Conservation (phyloP, 1,284 basidiomycete genomes). For the Fomitopsis betulina region DNA sequence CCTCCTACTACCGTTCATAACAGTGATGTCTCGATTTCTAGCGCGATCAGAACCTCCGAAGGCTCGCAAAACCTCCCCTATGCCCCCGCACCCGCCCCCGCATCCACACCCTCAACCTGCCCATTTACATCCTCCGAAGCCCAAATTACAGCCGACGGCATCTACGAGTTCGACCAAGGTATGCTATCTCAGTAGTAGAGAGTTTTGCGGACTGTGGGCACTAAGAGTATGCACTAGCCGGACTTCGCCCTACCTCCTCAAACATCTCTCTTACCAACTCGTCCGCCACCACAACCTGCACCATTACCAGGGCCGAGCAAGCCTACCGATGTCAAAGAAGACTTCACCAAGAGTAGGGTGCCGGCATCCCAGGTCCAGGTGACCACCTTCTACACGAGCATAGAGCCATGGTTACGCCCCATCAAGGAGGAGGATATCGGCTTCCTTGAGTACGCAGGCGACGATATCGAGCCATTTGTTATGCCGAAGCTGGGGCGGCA, state of each 20-base stretch:
- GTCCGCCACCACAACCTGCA: conserved; percentile 62
- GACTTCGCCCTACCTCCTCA: conserved; percentile 55
- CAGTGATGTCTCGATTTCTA: not conserved
- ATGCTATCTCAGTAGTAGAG: conserved; percentile 12
- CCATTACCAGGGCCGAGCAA: conserved; percentile 78
- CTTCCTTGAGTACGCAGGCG: conserved; percentile 82
- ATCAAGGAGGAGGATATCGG: conserved; percentile 91
- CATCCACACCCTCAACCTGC: conserved; percentile 29
- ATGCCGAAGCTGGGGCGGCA: conserved; percentile 87
- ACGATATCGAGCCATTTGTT: conserved; percentile 82
- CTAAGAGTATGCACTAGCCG: conserved; percentile 24
- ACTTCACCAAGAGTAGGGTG: conserved; percentile 81
- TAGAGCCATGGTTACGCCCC: conserved; percentile 83
- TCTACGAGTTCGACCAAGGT: conserved; percentile 50
- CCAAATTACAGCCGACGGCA: conserved; percentile 44
- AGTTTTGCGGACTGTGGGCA: not conserved
- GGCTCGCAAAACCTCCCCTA: conserved; percentile 54
- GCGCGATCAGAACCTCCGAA: conserved; percentile 40
- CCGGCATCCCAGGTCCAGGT: conserved; percentile 56
- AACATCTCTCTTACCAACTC: conserved; percentile 51
- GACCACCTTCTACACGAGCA: conserved; percentile 76
- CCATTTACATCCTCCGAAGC: conserved; percentile 40
- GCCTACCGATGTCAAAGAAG: conserved; percentile 77
- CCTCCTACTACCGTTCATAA: not conserved
- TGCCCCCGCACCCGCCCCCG: conserved; percentile 28